Evolutionary conservation across 2,329 filamentous ascomycete genomes (phyloP), one percentile per base, ranked within the genome.

Genomic region (Calonectria pseudoturangicola): DNA sequence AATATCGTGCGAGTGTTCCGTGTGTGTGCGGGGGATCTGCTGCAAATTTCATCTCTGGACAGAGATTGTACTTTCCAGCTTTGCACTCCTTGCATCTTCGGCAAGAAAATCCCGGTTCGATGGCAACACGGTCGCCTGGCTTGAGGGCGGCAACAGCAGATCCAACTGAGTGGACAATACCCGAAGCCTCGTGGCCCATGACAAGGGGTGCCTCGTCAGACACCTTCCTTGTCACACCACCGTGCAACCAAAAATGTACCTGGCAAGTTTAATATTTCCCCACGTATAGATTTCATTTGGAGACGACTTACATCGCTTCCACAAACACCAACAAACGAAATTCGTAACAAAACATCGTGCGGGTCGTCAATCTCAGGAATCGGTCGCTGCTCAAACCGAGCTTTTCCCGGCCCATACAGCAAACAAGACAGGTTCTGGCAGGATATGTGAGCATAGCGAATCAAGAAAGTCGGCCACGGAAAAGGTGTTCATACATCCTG

Each of bases 21-120:
- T 98, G 93, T 82, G 41, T 47, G 4, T 63, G 39, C 5, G 58
- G 58, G 33, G 58, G 58, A 12, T 43, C 58, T 1, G 96, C 96
- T 21, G 96, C 96, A 82, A 98, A 98, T 18, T 86, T 87, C 95
- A 98, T 98, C 65, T 94, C 88, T 5, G 90, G 89, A 84, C 96
- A 98, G 16, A 98, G 91, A 83, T 98, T 98, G 87, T 98, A 98
- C 79, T 91, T 90, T 67, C 96, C 96, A 48, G 89, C 88, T 76
- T 95, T 93, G 88, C 96, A 98, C 75, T 91, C 87, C 51, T 86
- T 84, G 87, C 96, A 98, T 73, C 91, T 89, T 50, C 93, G 92
- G 86, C 96, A 98, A 0, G 95, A 94, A 67, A 94, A 90, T 51
- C 96, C 96, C 16, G 97, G 96, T 87, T 98, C 96, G 51, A 98